Percentiles rank a stretch among this genome's conserved stretches.
phyloP scores from a whole-genome alignment of 352 stramenopile species.

The Globisporangium spiculum region DNA sequence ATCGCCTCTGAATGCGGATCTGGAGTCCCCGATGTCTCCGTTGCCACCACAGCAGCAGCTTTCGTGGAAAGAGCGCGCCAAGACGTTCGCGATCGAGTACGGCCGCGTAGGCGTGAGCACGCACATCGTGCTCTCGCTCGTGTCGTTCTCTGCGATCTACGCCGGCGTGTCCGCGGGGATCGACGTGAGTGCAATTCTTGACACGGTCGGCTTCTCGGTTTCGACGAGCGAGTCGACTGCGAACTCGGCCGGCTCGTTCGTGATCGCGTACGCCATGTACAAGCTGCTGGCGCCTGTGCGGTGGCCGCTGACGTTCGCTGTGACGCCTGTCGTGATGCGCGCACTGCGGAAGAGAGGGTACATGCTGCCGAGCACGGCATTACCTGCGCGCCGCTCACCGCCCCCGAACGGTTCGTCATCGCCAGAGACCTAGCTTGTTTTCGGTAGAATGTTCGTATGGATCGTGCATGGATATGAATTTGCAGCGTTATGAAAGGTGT shows the following conservation, averaged over 20 bases:
- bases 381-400: conserved; percentile 12
- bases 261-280: conserved; percentile 84
- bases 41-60: conserved; percentile 20
- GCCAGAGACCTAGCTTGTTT: neutral
- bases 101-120: conserved; percentile 73
- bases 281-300: conserved; percentile 72
- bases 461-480: neutral
- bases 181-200: conserved; percentile 54
- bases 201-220: conserved; percentile 42
- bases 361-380: conserved; percentile 40
- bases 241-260: conserved; percentile 65
- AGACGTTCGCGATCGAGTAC: conserved; percentile 83
- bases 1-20: neutral
- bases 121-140: conserved; percentile 69
- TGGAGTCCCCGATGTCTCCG: neutral
- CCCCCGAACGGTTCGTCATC: neutral
- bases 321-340: conserved; percentile 74
- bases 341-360: conserved; percentile 69
- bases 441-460: neutral
- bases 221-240: conserved; percentile 40
- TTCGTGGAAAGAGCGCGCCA: conserved; percentile 66
- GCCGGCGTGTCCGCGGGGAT: conserved; percentile 61
- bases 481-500: neutral
- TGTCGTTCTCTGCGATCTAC: conserved; percentile 80
- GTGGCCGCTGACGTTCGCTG: conserved; percentile 78